phyloP scores from a whole-genome alignment of 371 early-diverging fungal genomes.

The Zychaea mexicana region DNA sequence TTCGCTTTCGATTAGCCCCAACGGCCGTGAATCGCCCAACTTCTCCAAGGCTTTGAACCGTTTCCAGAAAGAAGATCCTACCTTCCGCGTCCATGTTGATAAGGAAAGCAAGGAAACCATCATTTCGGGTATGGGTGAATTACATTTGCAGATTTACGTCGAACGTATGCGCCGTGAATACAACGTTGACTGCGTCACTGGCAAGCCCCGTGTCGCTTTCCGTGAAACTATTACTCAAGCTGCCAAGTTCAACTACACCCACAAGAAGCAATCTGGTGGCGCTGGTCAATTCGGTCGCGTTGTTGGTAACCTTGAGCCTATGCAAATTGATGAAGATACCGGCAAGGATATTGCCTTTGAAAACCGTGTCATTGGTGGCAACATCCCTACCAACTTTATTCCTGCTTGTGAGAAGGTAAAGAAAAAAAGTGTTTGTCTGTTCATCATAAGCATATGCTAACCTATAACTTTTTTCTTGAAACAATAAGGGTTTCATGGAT shows the following conservation, averaged over 20 bases:
- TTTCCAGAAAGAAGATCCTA: conserved; percentile 98
- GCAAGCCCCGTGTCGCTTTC: conserved; percentile 97
- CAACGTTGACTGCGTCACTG: conserved; percentile 89
- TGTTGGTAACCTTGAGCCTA: conserved; percentile 90
- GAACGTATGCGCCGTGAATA: conserved; percentile 98
- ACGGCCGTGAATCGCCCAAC: conserved; percentile 89
- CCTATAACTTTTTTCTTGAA: too few relatives aligned
- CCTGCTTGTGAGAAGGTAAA: conserved; percentile 98
- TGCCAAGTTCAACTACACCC: conserved; percentile 92
- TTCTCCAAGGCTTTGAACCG: conserved; percentile 94
- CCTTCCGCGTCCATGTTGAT: conserved; percentile 95
- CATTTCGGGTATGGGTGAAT: conserved; percentile 93
- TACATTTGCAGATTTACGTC: conserved; percentile 93
- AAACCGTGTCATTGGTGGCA: conserved; percentile 90
- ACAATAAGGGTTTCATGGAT: conserved; percentile 93
- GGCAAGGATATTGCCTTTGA: conserved; percentile 60
- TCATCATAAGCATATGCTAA: too few relatives aligned
- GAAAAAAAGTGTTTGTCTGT: too few relatives aligned
- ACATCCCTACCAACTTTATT: conserved; percentile 93
- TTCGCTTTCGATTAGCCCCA: conserved; percentile 89
- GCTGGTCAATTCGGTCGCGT: conserved; percentile 96
- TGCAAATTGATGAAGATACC: conserved; percentile 57
- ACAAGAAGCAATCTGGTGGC: conserved; percentile 98
- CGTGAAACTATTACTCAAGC: conserved; percentile 86
- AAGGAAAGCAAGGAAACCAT: conserved; percentile 92